Evolutionary conservation across 2,329 filamentous ascomycete species (phyloP), one percentile per base, ranked within the genome.

Genomic region (Huntiella omanensis): DNA sequence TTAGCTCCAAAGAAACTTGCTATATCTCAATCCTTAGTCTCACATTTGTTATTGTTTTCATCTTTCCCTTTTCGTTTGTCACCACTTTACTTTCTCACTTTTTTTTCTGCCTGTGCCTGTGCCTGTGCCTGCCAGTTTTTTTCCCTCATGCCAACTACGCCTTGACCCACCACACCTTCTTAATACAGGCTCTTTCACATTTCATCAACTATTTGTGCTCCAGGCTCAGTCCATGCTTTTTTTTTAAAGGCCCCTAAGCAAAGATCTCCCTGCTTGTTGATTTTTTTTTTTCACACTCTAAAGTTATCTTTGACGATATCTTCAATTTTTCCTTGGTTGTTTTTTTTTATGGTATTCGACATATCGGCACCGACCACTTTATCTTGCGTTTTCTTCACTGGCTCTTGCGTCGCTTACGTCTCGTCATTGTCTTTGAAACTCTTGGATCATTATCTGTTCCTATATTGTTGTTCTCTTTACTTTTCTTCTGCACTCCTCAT

Each of bases 131-230:
- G 7, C 6, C 8, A 3, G 22, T 28, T 28, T 28, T 28, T 28
- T 28, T 28, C 22, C 22, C 22, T 28, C 22, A 28, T 28, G 22
- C 22, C 22, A 28, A 28, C 22, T 8, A 35, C 32, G 40, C 13
- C 8, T 43, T 43, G 22, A 43, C 32, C 40, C 32, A 43, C 32
- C 33, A 17, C 40, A 43, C 32, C 32, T 34, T 17, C 16, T 43
- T 22, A 16, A 41, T 28, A 22, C 22, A 41, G 40, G 22, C 40
- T 32, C 16, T 43, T 43, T n/a, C 32, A 16, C 11, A 34, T 5
- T 41, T 41, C 19, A 22, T 41, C 28, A 12, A 12, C 12, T 12
- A 12, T 19, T 41, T 22, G 8, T 43, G n/a, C 34, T n/a, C 33
- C 15, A 43, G 16, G 15, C 15, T 6, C 10, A 13, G n/a, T 43